phyloP scores from a whole-genome alignment of 208 protist genomes.

The Acanthamoeba quina region DNA sequence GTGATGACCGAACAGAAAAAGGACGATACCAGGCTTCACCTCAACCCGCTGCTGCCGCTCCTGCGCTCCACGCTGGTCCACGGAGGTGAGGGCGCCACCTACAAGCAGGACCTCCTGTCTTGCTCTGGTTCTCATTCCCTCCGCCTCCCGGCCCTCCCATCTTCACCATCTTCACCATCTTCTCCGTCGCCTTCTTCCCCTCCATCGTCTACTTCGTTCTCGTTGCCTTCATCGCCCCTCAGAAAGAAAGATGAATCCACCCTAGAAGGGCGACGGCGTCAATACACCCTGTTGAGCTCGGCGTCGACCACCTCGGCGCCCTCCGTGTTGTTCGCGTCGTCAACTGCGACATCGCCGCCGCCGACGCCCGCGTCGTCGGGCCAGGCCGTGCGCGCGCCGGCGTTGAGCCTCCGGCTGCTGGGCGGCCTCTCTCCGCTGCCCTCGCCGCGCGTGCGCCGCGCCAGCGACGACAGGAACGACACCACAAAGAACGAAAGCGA shows the following conservation, averaged over 20 bases:
- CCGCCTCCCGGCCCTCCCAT: not conserved
- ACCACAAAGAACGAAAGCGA: constrained; percentile 26
- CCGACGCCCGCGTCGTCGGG: not conserved
- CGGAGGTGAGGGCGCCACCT: not conserved
- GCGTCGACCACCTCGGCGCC: not conserved
- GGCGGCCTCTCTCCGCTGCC: not conserved
- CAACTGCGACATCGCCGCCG: not conserved
- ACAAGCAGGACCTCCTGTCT: constrained; percentile 39
- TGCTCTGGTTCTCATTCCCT: not conserved
- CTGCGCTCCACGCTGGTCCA: not conserved
- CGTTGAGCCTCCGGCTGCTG: not conserved
- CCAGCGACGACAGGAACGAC: not conserved
- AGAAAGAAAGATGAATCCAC: not conserved
- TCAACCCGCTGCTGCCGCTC: constrained; percentile 17
- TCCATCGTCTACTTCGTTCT: not conserved
- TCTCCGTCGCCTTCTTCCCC: not conserved
- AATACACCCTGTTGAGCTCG: not conserved
- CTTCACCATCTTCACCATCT: not conserved
- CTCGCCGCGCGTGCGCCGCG: not conserved
- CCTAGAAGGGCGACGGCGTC: not conserved
- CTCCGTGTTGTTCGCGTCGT: not conserved
- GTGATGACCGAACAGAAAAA: not conserved
- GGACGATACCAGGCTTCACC: not conserved
- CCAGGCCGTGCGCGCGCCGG: not conserved
- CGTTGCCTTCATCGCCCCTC: not conserved